Evolutionary conservation across 192 early-diverging fungal species (phyloP).

Genomic region (Haplosporangium gracile): DNA sequence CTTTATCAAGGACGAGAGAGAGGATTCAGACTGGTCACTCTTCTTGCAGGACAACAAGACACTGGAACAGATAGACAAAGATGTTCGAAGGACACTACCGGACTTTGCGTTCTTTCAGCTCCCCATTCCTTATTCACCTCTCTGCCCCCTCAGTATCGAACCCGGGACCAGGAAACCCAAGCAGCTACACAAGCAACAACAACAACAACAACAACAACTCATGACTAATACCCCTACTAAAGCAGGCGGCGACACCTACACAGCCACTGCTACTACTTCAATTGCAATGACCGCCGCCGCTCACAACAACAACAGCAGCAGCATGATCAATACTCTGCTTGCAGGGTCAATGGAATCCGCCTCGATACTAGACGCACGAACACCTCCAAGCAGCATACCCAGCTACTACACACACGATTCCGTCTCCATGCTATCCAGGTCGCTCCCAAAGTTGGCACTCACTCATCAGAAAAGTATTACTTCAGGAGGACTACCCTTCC

Average conservation of each 20-base stretch:
- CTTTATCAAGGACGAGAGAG: constrained; percentile 52
- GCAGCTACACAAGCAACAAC: constrained; percentile 8
- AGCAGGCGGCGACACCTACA: not conserved
- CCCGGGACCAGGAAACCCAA: constrained; percentile 48
- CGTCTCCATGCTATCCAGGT: not conserved
- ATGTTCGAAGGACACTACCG: constrained; percentile 79
- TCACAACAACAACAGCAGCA: not conserved
- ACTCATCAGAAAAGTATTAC: not conserved
- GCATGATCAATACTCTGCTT: not conserved
- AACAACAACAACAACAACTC: not conserved
- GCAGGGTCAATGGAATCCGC: not conserved
- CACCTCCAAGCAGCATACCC: not conserved
- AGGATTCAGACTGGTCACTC: constrained; percentile 70
- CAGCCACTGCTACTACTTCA: not conserved
- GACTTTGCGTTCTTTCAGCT: constrained; percentile 83
- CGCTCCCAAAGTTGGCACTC: constrained; percentile 6
- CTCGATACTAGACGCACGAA: not conserved
- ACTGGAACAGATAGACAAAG: constrained; percentile 83
- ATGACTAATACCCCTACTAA: not conserved
- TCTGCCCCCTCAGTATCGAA: constrained; percentile 63
- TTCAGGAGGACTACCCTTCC: not conserved
- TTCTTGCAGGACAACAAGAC: constrained; percentile 72
- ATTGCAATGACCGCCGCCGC: not conserved
- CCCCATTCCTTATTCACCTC: constrained; percentile 66
- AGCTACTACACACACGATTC: not conserved